Evolutionary conservation across 2,329 filamentous ascomycete genomes (phyloP).

Genomic region (Exophiala sideris): DNA sequence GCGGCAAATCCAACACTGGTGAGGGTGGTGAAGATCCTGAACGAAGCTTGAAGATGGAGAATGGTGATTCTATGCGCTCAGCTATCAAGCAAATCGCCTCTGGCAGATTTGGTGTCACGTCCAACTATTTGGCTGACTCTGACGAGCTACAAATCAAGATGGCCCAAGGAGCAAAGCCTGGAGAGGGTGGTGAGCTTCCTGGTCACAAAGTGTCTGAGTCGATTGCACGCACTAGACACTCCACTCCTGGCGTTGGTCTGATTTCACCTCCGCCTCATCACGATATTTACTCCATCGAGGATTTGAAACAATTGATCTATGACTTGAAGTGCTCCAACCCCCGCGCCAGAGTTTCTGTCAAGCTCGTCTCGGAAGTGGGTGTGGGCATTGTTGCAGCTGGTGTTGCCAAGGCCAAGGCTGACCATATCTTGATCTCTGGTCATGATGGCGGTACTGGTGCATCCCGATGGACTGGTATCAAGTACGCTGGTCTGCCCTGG

Average conservation of each 20-base stretch:
- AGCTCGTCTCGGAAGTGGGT: conserved; percentile 95
- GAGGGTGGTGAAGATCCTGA: conserved; percentile 96
- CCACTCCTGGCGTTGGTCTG: conserved; percentile 90
- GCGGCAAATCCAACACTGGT: conserved; percentile 95
- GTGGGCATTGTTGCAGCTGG: conserved; percentile 96
- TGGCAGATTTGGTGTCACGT: conserved; percentile 93
- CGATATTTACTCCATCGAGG: conserved; percentile 98
- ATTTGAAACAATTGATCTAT: conserved; percentile 96
- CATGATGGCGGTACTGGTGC: conserved; percentile 97
- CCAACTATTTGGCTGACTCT: conserved; percentile 88
- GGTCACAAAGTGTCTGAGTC: conserved; percentile 95
- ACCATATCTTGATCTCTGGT: conserved; percentile 94
- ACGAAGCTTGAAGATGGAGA: conserved; percentile 78
- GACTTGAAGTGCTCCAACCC: conserved; percentile 96
- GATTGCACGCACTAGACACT: conserved; percentile 92
- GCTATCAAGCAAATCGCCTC: conserved; percentile 97
- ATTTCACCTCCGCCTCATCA: conserved; percentile 96
- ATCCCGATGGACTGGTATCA: conserved; percentile 97
- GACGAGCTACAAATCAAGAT: conserved; percentile 99
- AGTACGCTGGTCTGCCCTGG: conserved; percentile 95
- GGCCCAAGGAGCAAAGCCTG: conserved; percentile 96
- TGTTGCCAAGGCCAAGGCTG: conserved; percentile 95
- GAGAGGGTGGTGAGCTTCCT: conserved; percentile 94
- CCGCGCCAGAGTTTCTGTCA: conserved; percentile 86
- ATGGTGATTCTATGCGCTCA: conserved; percentile 94